Evolutionary conservation across 495 filamentous ascomycete species (phyloP).

Genomic region (Aspergillus saccharolyticus): DNA sequence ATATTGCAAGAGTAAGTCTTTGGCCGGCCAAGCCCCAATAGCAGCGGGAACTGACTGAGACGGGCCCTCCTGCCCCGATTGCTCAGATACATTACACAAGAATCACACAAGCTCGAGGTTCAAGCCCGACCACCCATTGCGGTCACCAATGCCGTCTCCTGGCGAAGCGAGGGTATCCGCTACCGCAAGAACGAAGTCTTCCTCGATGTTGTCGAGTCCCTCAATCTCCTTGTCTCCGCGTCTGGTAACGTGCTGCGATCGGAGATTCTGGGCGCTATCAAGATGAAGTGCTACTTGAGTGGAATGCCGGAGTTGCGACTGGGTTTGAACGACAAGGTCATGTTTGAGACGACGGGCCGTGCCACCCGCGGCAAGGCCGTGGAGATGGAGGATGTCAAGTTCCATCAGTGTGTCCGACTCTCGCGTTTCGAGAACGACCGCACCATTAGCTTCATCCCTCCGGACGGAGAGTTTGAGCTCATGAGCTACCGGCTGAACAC

Average conservation of each 20-base stretch:
- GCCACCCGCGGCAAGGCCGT: slow-evolving; percentile 95
- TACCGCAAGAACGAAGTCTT: slow-evolving; percentile 99
- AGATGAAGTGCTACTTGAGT: slow-evolving; percentile 99
- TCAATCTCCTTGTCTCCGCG: slow-evolving; percentile 92
- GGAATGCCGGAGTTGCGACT: slow-evolving; percentile 97
- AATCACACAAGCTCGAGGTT: slow-evolving; percentile 96
- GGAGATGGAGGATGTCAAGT: slow-evolving; percentile 99
- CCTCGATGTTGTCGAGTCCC: slow-evolving; percentile 92
- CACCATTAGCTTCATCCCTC: slow-evolving; percentile 98
- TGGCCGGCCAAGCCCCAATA: too few relatives aligned
- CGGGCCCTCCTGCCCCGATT: neutral
- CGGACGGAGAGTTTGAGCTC: slow-evolving; percentile 97
- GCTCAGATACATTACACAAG: slow-evolving; percentile 89
- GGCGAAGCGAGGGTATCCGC: slow-evolving; percentile 95
- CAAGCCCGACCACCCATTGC: slow-evolving; percentile 99
- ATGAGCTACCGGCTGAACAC: slow-evolving; percentile 99
- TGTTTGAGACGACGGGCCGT: slow-evolving; percentile 97
- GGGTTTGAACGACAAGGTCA: slow-evolving; percentile 97
- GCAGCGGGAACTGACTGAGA: neutral
- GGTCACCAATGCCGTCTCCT: slow-evolving; percentile 96
- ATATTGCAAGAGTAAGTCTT: slow-evolving; percentile 81
- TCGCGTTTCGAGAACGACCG: slow-evolving; percentile 97
- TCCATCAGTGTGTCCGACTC: slow-evolving; percentile 96
- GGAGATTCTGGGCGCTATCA: slow-evolving; percentile 94
- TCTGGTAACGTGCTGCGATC: slow-evolving; percentile 95